Evolutionary conservation across 2,329 filamentous ascomycete species (phyloP).

Genomic region (Tolypocladium cylindrosporum): DNA sequence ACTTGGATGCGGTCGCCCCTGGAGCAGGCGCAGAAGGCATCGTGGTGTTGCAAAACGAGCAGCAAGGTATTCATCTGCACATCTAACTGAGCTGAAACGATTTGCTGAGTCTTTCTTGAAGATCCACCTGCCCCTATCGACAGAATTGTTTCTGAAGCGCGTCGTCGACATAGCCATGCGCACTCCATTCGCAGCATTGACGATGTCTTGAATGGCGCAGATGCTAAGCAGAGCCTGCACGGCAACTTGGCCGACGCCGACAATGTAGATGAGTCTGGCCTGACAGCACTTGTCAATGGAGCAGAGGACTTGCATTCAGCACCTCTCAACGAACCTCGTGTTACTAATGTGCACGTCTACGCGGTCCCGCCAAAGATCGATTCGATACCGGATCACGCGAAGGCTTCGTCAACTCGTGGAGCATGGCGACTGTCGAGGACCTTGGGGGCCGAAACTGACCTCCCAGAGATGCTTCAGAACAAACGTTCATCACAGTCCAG

Average conservation of each 20-base stretch:
- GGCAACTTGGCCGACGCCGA: background rate
- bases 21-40: background rate
- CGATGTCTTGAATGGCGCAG: background rate
- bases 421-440: slow-evolving; percentile 3
- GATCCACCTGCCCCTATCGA: background rate
- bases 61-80: background rate
- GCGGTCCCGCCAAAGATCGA: background rate
- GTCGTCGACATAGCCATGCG: background rate
- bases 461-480: background rate
- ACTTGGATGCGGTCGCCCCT: background rate
- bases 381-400: background rate
- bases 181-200: background rate
- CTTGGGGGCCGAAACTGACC: background rate
- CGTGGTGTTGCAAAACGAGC: background rate
- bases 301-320: background rate
- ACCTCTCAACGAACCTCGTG: background rate
- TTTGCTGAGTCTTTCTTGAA: background rate
- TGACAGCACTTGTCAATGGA: background rate
- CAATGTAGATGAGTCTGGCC: background rate
- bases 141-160: background rate
- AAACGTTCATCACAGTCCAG: slow-evolving; percentile 5
- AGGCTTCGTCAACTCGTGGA: background rate
- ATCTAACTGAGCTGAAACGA: background rate
- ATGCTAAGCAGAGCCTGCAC: background rate
- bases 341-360: background rate